These are phyloP conservation scores for Seminavis robusta DNA, from an alignment of 108 stramenopile genomes.

Conservation along the genomic window DNA sequence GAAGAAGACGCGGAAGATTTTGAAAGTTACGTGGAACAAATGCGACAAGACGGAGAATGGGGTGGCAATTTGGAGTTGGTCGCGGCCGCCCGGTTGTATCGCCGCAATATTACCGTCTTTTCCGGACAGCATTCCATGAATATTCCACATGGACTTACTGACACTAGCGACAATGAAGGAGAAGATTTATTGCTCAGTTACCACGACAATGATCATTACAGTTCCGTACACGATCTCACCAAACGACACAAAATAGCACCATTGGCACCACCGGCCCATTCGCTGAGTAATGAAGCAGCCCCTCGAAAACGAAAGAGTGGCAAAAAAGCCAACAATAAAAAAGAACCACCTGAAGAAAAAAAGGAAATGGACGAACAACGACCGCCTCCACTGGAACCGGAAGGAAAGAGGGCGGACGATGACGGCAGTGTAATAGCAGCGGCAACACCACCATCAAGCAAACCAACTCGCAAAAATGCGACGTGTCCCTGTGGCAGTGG, in stretches of 20 bases:
- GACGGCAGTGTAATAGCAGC: neutral
- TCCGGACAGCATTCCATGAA: slow-evolving; percentile 47
- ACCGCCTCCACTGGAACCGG: neutral
- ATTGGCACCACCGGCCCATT: neutral
- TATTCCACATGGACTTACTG: slow-evolving; percentile 49
- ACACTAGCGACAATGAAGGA: slow-evolving; percentile 26
- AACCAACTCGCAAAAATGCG: slow-evolving; percentile 30
- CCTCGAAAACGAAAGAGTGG: neutral
- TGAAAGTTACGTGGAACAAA: slow-evolving; percentile 57
- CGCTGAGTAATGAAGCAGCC: no score
- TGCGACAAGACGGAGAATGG: slow-evolving; percentile 79
- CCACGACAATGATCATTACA: slow-evolving; percentile 87
- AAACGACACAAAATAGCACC: neutral
- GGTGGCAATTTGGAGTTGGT: slow-evolving; percentile 81
- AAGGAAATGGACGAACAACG: neutral
- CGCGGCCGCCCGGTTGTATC: slow-evolving; percentile 67
- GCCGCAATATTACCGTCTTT: slow-evolving; percentile 65
- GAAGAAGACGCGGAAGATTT: slow-evolving; percentile 68
- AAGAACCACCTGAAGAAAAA: neutral
- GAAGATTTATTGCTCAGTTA: slow-evolving; percentile 62
- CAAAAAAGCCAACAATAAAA: neutral
- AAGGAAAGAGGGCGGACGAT: neutral
- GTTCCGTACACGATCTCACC: slow-evolving; percentile 49
- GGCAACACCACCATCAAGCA: neutral
- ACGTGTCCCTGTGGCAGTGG: slow-evolving; percentile 71